phyloP scores from a whole-genome alignment of 768 basidiomycete genomes.

The Tephrocybe sp. region DNA sequence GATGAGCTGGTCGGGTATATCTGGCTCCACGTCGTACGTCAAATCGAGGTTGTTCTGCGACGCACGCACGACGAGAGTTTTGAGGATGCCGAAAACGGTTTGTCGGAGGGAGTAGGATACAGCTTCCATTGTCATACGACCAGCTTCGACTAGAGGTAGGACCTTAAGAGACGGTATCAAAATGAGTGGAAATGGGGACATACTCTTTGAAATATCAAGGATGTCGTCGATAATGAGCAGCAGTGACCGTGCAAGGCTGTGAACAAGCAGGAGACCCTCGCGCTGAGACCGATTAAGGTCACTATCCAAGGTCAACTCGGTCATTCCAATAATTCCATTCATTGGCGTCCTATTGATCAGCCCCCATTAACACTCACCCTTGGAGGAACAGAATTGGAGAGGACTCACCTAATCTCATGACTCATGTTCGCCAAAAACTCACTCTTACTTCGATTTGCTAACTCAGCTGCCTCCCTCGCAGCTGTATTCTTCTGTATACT shows the following conservation, averaged over 20 bases:
- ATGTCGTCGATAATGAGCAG: slow-evolving; percentile 98
- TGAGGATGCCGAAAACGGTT: slow-evolving; percentile 95
- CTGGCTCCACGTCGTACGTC: slow-evolving; percentile 93
- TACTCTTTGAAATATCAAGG: slow-evolving; percentile 99
- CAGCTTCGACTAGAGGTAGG: slow-evolving; percentile 79
- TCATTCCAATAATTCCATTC: slow-evolving; percentile 99
- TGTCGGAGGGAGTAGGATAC: slow-evolving; percentile 98
- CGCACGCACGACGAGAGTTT: slow-evolving; percentile 96
- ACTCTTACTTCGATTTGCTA: slow-evolving; percentile 95
- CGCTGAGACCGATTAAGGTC: slow-evolving; percentile 93
- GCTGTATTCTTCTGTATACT: slow-evolving; percentile 98
- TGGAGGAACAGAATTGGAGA: not conserved
- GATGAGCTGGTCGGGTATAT: slow-evolving; percentile 95
- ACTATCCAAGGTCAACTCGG: slow-evolving; percentile 93
- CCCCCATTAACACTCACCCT: slow-evolving; percentile 8
- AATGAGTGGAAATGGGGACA: slow-evolving; percentile 27
- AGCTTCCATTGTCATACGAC: slow-evolving; percentile 99
- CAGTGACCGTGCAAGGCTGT: slow-evolving; percentile 89
- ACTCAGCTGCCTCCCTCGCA: slow-evolving; percentile 93
- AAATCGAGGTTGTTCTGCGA: slow-evolving; percentile 96
- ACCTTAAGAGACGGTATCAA: slow-evolving; percentile 15
- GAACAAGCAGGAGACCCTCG: slow-evolving; percentile 93
- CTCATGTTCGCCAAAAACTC: slow-evolving; percentile 99
- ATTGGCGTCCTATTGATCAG: slow-evolving; percentile 87
- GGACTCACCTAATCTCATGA: slow-evolving; percentile 89